Conservation (phyloP, 2,329 filamentous ascomycete genomes). For the Botryotinia narcissicola region DNA sequence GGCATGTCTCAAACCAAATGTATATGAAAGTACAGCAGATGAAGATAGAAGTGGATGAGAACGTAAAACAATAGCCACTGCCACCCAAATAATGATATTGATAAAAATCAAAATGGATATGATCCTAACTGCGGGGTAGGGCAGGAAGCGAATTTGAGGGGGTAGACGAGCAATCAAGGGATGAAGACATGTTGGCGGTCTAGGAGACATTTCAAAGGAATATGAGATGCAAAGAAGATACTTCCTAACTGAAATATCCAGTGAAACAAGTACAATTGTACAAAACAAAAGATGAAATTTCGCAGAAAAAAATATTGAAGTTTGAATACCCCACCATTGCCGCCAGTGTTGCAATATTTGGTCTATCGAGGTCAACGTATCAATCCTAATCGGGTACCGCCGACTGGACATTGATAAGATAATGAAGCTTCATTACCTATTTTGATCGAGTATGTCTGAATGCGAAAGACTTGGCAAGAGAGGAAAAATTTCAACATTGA, state of each 20-base stretch:
- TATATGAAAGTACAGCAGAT: conserved; percentile 80
- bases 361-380: conserved; percentile 9
- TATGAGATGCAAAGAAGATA: not conserved
- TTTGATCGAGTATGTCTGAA: not conserved
- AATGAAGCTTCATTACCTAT: conserved; percentile 15
- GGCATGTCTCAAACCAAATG: conserved; percentile 87
- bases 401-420: conserved; percentile 8
- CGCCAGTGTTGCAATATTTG: not conserved
- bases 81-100: conserved; percentile 58
- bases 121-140: conserved; percentile 39
- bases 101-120: conserved; percentile 52
- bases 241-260: not conserved
- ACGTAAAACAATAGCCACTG: conserved; percentile 51
- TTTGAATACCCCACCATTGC: conserved; percentile 8
- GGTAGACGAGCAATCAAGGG: conserved; percentile 15
- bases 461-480: not conserved
- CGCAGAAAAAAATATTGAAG: not conserved
- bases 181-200: conserved; percentile 18
- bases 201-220: conserved; percentile 12
- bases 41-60: conserved; percentile 64
- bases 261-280: not conserved
- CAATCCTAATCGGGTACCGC: not conserved
- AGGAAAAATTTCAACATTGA: too few relatives aligned
- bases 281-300: not conserved
- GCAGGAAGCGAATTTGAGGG: conserved; percentile 24